Evolutionary conservation across 768 basidiomycete species (phyloP).

Genomic region (Collybia nuda): DNA sequence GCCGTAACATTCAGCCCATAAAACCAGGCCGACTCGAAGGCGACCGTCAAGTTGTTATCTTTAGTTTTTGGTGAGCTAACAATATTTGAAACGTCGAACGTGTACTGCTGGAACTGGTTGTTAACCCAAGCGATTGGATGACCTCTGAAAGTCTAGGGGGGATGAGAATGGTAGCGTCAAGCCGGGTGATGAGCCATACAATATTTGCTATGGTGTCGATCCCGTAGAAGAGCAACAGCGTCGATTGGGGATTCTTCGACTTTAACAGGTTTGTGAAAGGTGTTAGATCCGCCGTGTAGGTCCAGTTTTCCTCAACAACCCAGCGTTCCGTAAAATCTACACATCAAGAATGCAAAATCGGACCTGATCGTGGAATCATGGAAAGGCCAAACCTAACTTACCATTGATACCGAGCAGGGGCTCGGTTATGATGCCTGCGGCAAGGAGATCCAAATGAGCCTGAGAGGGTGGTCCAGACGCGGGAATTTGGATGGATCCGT

Average conservation of each 20-base stretch:
- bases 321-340: slow-evolving; percentile 55
- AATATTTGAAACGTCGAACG: slow-evolving; percentile 48
- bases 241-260: slow-evolving; percentile 22
- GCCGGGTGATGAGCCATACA: slow-evolving; percentile 25
- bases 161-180: background rate
- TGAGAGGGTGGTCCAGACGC: slow-evolving; percentile 53
- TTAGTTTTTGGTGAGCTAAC: slow-evolving; percentile 28
- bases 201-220: slow-evolving; percentile 59
- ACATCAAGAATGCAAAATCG: background rate
- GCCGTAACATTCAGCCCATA: slow-evolving; percentile 55
- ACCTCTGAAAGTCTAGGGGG: slow-evolving; percentile 43
- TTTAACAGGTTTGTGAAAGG: slow-evolving; percentile 34
- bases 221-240: slow-evolving; percentile 53
- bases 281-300: slow-evolving; percentile 51
- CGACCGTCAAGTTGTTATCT: slow-evolving; percentile 46
- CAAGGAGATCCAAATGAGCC: slow-evolving; percentile 51
- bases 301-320: slow-evolving; percentile 59
- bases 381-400: slow-evolving; percentile 13
- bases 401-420: slow-evolving; percentile 56
- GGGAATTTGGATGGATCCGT: slow-evolving; percentile 51
- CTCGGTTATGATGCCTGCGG: slow-evolving; percentile 52
- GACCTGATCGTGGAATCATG: too few relatives aligned
- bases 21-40: slow-evolving; percentile 51
- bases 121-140: slow-evolving; percentile 57
- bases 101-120: slow-evolving; percentile 57